Evolutionary conservation across 2,329 filamentous ascomycete species (phyloP), one percentile per base, ranked within the genome.

Genomic region (Hypoxylon sp.): DNA sequence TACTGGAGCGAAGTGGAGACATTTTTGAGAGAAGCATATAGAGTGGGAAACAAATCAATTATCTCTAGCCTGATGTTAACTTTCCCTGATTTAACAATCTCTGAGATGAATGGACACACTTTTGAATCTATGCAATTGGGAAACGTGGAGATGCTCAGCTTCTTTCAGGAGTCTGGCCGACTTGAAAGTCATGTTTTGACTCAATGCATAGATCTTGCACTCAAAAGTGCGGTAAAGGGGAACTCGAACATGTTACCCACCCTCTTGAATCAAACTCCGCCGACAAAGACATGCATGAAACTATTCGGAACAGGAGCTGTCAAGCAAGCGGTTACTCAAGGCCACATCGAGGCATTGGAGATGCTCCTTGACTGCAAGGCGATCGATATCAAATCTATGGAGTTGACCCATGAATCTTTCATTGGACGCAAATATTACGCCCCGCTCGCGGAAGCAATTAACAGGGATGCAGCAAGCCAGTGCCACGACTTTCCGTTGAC

Each of bases 361-460:
- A 47, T 66, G 11, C 39, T 69, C 8, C 46, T 67, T 27, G 5
- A 43, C 2, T 63, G 41, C 12, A 45, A 2, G 27, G 27, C 30
- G 5, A 16, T 67, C 8, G 55, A 67, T 25, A 16, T 54, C 4
- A 55, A 63, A 9, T 46, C n/a, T 16, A 27, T n/a, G 27, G 25
- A 1, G 6, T 3, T 3, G 3, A 27, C 25, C 25, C 3, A 27
- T 27, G 25, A 3, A 27, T 6, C 3, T 27, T 27, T 3, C 25
- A n/a, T n/a, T n/a, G 25, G 6, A 6, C 25, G 25, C 25, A 27
- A 27, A 30, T 16, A 5, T 23, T 4, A 8, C 41, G 16, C 52
- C 3, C 57, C 57, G 21, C 19, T 70, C 14, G 32, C 5, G 1
- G 0, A 14, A 2, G 62, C 62, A 5, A 58, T 68, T 4, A 0